Conservation (phyloP, 139 green algal species). For the Volvox reticuliferus region DNA sequence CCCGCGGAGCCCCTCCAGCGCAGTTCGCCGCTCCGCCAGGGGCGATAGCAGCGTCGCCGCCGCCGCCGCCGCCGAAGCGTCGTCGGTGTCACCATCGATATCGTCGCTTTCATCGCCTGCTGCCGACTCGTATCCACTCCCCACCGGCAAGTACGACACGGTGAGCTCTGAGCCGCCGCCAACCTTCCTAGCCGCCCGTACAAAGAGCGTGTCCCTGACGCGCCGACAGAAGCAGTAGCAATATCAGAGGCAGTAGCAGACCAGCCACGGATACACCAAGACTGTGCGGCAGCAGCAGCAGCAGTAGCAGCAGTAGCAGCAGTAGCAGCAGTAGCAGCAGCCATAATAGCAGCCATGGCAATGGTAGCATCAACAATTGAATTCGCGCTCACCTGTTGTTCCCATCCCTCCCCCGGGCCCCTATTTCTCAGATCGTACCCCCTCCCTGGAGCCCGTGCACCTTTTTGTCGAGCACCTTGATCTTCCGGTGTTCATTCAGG, state of each 20-base stretch:
- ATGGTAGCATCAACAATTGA: too few relatives aligned
- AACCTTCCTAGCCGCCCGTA: slow-evolving; percentile 25
- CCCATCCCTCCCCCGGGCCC: too few relatives aligned
- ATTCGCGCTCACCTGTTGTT: too few relatives aligned
- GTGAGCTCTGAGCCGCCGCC: slow-evolving; percentile 32
- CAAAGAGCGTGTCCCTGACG: slow-evolving; percentile 4
- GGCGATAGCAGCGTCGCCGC: slow-evolving; percentile 42
- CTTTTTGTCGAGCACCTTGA: too few relatives aligned
- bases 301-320: neutral
- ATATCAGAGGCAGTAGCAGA: too few relatives aligned
- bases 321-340: too few relatives aligned
- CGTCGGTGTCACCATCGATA: neutral
- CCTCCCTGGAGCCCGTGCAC: too few relatives aligned
- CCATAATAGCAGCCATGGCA: too few relatives aligned
- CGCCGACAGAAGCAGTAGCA: neutral
- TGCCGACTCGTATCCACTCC: neutral
- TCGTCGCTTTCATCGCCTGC: neutral
- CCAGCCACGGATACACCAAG: too few relatives aligned
- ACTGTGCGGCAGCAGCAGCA: too few relatives aligned
- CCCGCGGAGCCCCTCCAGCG: slow-evolving; percentile 22
- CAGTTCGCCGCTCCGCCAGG: slow-evolving; percentile 12
- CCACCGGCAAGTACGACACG: slow-evolving; percentile 43
- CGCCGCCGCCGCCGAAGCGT: neutral
- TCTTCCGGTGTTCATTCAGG: too few relatives aligned
- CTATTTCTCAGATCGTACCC: too few relatives aligned